A percentile compares a stretch with the other conserved stretches of the same genome.
Evolutionary conservation across 352 stramenopile species (phyloP).

Genomic region (Phytophthora megakarya): DNA sequence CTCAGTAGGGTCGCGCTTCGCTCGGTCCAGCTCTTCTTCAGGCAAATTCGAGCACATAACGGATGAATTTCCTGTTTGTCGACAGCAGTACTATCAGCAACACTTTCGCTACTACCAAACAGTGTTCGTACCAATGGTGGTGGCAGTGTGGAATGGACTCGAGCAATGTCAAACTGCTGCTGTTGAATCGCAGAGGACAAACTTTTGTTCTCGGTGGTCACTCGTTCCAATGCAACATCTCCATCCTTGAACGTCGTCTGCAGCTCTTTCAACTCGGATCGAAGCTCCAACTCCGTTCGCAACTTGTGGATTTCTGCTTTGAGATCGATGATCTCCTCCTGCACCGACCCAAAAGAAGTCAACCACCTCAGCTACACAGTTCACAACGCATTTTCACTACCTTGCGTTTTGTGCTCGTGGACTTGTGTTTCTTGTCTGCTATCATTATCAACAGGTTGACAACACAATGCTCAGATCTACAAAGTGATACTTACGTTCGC

Average conservation of each 20-base stretch:
- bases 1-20: no score
- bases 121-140: slow-evolving; percentile 4
- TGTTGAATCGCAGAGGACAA: background rate
- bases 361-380: background rate
- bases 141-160: slow-evolving; percentile 5
- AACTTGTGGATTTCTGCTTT: slow-evolving; percentile 6
- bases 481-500: no score
- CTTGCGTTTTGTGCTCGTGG: slow-evolving; percentile 6
- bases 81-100: no score
- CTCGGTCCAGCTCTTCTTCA: no score
- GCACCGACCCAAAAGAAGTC: background rate
- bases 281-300: slow-evolving; percentile 1
- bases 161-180: slow-evolving; percentile 10
- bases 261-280: slow-evolving; percentile 2
- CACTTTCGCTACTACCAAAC: no score
- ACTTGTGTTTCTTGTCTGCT: background rate
- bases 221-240: background rate
- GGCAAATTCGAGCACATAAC: no score
- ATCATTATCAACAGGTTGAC: background rate
- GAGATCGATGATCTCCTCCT: slow-evolving; percentile 8
- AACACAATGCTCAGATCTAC: no score
- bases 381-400: background rate
- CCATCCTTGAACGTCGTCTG: background rate
- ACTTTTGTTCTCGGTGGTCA: background rate
- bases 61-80: no score